Evolutionary conservation across 164 flowering plant species (phyloP), one percentile per base, ranked within the genome.

Genomic region (Umbilicus rupestris): DNA sequence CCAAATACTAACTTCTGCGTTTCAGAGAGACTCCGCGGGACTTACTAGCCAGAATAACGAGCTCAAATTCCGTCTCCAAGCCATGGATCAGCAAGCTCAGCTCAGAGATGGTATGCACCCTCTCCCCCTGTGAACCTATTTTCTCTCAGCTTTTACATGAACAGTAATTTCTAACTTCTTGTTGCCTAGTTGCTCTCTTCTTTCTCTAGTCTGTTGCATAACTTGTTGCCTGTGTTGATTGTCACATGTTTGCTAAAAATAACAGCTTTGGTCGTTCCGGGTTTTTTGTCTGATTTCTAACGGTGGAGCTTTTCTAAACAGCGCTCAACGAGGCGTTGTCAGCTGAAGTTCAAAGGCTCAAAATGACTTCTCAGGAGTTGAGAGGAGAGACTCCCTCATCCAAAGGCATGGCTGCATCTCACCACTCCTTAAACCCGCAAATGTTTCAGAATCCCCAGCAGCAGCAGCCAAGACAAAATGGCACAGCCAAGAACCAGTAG

Each of bases 281-380:
- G 15, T 39, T 62, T 11, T 62, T 39, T 35, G 19, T 37, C 3
- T 31, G 6, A 31, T 35, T n/a, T 11, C 41, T 7, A 17, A 62
- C 37, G 20, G 12, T 60, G 20, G 1, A 30, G 37, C 39, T 31
- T 14, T 62, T 22, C 1, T 55, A n/a, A 8, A 68, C 84, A 87
- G 92, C 87, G 68, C 72, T 87, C 47, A 82, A 84, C 42, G 89
- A 84, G 68, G 79, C 89, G 60, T 71, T 87, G 66, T 82, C 80
- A 2, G 75, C 81, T 22, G 92, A 87, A 75, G 85, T 87, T 22
- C 89, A 82, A 64, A 84, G 83, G 19, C 69, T 87, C 58, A 87
- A 79, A 71, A 68, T 83, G 47, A 80, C 78, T 11, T 72, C 81
- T 29, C 77, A 68, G 42, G 88, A 83, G 72, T 14, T 31, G 1